Evolutionary conservation across 2,329 filamentous ascomycete species (phyloP).

Genomic region (Penicillium fuscoglaucum): DNA sequence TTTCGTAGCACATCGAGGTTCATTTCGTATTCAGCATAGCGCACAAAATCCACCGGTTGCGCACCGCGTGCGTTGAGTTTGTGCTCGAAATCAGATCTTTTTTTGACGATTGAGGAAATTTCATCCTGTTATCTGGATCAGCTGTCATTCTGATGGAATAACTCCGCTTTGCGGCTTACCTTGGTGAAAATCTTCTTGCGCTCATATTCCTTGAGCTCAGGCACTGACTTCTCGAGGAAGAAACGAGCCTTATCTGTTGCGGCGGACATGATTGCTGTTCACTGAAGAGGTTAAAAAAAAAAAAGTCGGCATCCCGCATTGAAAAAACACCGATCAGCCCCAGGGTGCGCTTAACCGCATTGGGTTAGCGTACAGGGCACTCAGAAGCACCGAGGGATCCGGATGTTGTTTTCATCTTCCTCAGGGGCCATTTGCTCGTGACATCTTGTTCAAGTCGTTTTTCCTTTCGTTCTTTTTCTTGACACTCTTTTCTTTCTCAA

Average conservation of each 20-base stretch:
- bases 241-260: conserved; percentile 93
- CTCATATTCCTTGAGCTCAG: conserved; percentile 89
- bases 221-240: conserved; percentile 87
- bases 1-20: conserved; percentile 70
- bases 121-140: conserved; percentile 63
- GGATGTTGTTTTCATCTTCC: conserved; percentile 26
- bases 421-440: conserved; percentile 33
- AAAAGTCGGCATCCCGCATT: conserved; percentile 37
- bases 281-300: conserved; percentile 12
- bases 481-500: conserved; percentile 17
- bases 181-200: conserved; percentile 86
- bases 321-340: conserved; percentile 22
- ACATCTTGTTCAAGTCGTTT: conserved; percentile 19
- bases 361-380: conserved; percentile 19
- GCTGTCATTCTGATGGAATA: conserved; percentile 1
- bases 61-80: conserved; percentile 80
- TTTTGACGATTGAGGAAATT: conserved; percentile 82
- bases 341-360: conserved; percentile 22
- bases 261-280: conserved; percentile 64
- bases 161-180: conserved; percentile 49
- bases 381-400: conserved; percentile 25
- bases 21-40: conserved; percentile 74
- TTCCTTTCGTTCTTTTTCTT: conserved; percentile 30
- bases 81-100: conserved; percentile 91
- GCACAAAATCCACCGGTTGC: conserved; percentile 73